phyloP scores from a whole-genome alignment of 2,329 filamentous ascomycete genomes.

The Pseudogymnoascus sp. region DNA sequence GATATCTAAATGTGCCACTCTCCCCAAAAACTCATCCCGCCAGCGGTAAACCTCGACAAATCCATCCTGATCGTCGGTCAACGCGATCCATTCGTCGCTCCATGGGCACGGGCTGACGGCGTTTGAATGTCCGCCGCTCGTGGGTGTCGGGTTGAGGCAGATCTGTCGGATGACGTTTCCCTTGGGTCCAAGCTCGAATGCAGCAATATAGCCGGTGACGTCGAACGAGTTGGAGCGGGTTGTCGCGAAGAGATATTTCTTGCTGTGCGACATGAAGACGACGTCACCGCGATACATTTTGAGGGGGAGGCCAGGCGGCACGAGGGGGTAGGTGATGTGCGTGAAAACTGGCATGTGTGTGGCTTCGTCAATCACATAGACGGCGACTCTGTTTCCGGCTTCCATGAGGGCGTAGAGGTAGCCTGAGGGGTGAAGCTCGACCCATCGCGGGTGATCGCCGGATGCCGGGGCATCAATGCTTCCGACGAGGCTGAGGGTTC shows the following conservation, averaged over 20 bases:
- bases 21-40: constrained; percentile 68
- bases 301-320: constrained; percentile 57
- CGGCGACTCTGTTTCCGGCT: constrained; percentile 75
- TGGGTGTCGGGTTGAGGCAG: constrained; percentile 76
- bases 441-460: constrained; percentile 80
- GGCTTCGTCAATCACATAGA: constrained; percentile 70
- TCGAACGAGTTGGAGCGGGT: constrained; percentile 71
- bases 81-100: constrained; percentile 82
- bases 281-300: constrained; percentile 81
- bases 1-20: constrained; percentile 71
- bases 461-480: constrained; percentile 63
- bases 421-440: constrained; percentile 73
- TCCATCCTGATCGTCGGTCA: constrained; percentile 83
- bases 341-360: constrained; percentile 76
- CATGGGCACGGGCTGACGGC: constrained; percentile 79
- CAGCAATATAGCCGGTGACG: constrained; percentile 75
- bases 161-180: constrained; percentile 74
- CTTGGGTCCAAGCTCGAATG: constrained; percentile 62
- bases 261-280: constrained; percentile 63
- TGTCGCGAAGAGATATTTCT: constrained; percentile 75
- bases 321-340: constrained; percentile 67
- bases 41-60: constrained; percentile 85
- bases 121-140: constrained; percentile 82
- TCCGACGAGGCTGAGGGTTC: constrained; percentile 63
- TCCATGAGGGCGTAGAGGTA: constrained; percentile 88